Evolutionary conservation across 2,329 filamentous ascomycete species (phyloP).

Genomic region (Pseudogymnoascus sp.): DNA sequence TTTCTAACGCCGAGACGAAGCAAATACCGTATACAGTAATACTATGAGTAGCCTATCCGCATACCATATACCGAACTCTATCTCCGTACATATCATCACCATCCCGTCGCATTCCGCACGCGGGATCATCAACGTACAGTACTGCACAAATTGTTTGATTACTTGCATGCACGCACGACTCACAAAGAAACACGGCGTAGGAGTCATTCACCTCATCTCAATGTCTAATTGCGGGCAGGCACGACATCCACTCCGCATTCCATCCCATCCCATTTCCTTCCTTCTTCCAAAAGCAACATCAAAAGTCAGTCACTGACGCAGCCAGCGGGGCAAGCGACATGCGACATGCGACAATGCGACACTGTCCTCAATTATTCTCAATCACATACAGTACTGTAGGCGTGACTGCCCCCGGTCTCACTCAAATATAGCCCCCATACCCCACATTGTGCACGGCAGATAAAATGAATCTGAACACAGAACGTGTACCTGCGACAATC

Average conservation of each 20-base stretch:
- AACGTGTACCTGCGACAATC: constrained; percentile 1
- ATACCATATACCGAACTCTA: not conserved
- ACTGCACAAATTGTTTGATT: not conserved
- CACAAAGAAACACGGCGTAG: not conserved
- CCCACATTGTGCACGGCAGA: not conserved
- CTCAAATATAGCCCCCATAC: not conserved
- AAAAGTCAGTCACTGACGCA: not conserved
- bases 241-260: not conserved
- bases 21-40: no score
- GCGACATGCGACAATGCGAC: not conserved
- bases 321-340: not conserved
- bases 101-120: not conserved
- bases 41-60: no score
- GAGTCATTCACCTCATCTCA: not conserved
- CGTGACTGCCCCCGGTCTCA: not conserved
- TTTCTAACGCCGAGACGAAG: not conserved
- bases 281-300: not conserved
- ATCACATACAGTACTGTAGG: not conserved
- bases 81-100: not conserved
- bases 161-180: not conserved
- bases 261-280: not conserved
- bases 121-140: not conserved
- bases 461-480: not conserved
- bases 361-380: not conserved
- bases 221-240: not conserved